Conservation (phyloP, 345 rosid genomes). For the Salix arbutifolia region DNA sequence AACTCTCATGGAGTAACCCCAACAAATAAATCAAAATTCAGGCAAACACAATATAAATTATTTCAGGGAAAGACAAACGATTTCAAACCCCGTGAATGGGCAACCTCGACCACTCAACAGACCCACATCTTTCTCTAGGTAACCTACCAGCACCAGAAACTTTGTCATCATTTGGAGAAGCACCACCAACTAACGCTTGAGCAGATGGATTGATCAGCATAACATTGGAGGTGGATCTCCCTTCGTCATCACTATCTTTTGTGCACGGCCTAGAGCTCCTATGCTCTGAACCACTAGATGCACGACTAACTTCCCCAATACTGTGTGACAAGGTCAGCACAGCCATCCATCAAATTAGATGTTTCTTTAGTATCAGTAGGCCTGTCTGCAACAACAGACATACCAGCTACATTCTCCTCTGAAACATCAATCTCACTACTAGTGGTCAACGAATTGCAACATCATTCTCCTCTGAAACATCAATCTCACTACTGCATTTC, state of each 20-base stretch:
- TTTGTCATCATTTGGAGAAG: slow-evolving; percentile 22
- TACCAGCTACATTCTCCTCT: slow-evolving; percentile 6
- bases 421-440: background rate
- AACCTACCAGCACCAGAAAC: slow-evolving; percentile 30
- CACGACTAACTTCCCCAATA: slow-evolving; percentile 26
- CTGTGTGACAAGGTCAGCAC: slow-evolving; percentile 7
- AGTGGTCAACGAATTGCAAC: slow-evolving; percentile 8
- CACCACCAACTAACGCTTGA: slow-evolving; percentile 15
- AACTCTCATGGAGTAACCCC: background rate
- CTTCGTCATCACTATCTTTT: slow-evolving; percentile 26
- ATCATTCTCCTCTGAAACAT: slow-evolving; percentile 7
- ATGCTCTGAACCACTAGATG: slow-evolving; percentile 27
- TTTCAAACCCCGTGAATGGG: slow-evolving; percentile 36
- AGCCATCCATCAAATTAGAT: slow-evolving; percentile 15
- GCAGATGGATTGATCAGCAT: slow-evolving; percentile 17
- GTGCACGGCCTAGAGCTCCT: slow-evolving; percentile 23
- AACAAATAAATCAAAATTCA: background rate
- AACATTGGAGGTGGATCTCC: slow-evolving; percentile 9
- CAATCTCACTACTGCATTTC: background rate
- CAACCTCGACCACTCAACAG: slow-evolving; percentile 37
- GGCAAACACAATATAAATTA: background rate
- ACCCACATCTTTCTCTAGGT: slow-evolving; percentile 27
- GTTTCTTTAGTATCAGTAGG: slow-evolving; percentile 29
- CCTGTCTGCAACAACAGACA: slow-evolving; percentile 20
- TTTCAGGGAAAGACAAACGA: slow-evolving; percentile 28